Conservation (phyloP, 352 stramenopile species). For the Globisporangium alternatum region DNA sequence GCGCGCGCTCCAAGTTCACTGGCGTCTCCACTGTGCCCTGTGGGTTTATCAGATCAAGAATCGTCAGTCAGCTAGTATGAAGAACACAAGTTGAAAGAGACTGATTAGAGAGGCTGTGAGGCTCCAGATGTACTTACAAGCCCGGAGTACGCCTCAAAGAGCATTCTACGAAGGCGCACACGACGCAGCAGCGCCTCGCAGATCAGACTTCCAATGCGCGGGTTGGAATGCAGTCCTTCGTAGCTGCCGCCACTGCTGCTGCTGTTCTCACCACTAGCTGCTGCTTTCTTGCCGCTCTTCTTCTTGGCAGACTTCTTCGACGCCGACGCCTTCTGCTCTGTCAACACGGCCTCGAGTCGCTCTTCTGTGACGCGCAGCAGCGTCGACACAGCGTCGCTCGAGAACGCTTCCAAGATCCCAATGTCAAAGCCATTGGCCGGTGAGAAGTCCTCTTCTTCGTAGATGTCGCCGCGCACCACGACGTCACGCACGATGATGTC, state of each 20-base stretch:
- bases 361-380: conserved; percentile 48
- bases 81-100: background rate
- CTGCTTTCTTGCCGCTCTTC: conserved; percentile 55
- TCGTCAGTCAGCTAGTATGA: background rate
- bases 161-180: conserved; percentile 45
- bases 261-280: conserved; percentile 1
- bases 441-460: conserved; percentile 95
- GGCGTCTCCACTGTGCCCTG: conserved; percentile 42
- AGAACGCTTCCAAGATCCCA: conserved; percentile 38
- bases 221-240: conserved; percentile 48
- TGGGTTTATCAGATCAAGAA: background rate
- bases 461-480: conserved; percentile 92
- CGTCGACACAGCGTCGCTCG: conserved; percentile 31
- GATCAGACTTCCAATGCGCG: conserved; percentile 43
- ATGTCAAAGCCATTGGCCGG: conserved; percentile 66
- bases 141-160: conserved; percentile 41
- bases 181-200: conserved; percentile 65
- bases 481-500: conserved; percentile 75
- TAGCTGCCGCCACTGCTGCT: conserved; percentile 14
- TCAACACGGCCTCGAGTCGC: conserved; percentile 39
- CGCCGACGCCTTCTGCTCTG: conserved; percentile 33
- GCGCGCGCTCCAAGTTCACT: conserved; percentile 39
- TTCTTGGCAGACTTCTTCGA: conserved; percentile 58
- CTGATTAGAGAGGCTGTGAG: background rate
- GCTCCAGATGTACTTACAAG: conserved; percentile 18